Conservation (phyloP, 257 asterid genomes). For the Ajuga chamaepitys region DNA sequence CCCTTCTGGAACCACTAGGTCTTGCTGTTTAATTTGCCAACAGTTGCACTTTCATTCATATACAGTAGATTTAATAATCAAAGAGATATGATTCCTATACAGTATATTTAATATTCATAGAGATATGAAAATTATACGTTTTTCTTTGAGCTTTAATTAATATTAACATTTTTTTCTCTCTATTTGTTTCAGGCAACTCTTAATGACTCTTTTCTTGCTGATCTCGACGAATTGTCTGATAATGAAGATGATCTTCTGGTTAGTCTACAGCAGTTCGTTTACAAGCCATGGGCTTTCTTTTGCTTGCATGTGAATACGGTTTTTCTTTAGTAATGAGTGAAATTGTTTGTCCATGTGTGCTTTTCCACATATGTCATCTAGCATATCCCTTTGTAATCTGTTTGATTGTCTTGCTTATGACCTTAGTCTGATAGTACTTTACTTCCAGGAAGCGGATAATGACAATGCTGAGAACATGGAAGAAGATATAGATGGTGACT, state of each 20-base stretch:
- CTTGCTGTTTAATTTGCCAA: not conserved
- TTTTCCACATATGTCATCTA: not conserved
- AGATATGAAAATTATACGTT: constrained; percentile 1
- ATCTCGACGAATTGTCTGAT: constrained; percentile 91
- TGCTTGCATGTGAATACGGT: not conserved
- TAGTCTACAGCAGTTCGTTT: constrained; percentile 20
- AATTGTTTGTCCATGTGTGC: not conserved
- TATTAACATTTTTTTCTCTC: not conserved
- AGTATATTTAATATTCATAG: not conserved
- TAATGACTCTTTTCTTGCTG: constrained; percentile 92
- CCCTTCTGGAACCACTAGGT: not conserved
- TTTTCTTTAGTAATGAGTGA: not conserved
- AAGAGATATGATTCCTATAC: not conserved
- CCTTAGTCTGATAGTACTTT: constrained; percentile 2
- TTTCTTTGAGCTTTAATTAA: not conserved
- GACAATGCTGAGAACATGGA: constrained; percentile 67
- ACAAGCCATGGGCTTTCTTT: not conserved
- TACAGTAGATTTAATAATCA: not conserved
- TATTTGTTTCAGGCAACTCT: constrained; percentile 76
- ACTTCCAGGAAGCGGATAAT: constrained; percentile 56
- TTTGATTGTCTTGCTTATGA: not conserved
- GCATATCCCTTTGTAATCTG: not conserved
- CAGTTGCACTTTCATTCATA: not conserved
- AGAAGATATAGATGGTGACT: constrained; percentile 83
- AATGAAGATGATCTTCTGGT: constrained; percentile 76